A percentile compares a stretch with the other conserved stretches of the same genome.
phyloP scores from a whole-genome alignment of 305 asterid genomes.

The Withania somnifera region DNA sequence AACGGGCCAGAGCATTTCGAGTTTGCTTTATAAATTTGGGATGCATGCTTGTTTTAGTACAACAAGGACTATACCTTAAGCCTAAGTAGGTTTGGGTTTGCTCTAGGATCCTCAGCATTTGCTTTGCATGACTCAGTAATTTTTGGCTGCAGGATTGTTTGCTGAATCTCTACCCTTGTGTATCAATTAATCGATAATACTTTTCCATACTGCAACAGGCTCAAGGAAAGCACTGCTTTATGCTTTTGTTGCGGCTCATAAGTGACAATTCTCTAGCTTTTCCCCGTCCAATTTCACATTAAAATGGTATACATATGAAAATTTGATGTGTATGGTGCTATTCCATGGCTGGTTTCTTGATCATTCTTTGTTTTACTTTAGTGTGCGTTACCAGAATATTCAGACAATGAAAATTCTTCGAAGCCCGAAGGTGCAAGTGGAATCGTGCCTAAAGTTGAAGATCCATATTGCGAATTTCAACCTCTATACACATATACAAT shows the following conservation, averaged over 20 bases:
- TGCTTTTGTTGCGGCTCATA: not conserved
- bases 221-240: not conserved
- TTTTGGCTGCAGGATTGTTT: not conserved
- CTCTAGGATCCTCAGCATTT: not conserved
- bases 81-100: not conserved
- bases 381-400: conserved; percentile 39
- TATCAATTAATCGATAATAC: not conserved
- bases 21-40: not conserved
- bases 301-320: conserved; percentile 4
- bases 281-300: not conserved
- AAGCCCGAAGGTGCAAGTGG: conserved; percentile 20
- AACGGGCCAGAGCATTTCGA: not conserved
- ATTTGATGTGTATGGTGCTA: not conserved
- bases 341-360: not conserved
- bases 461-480: conserved; percentile 27
- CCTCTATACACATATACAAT: conserved; percentile 14
- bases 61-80: not conserved
- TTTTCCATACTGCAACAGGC: conserved; percentile 1
- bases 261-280: not conserved
- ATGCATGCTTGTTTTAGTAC: not conserved
- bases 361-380: conserved; percentile 11
- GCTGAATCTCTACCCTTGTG: not conserved
- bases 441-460: conserved; percentile 45
- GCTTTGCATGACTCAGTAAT: not conserved
- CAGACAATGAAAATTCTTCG: conserved; percentile 39